Evolutionary conservation across 176 grass and related monocot genomes (phyloP).

Genomic region (Hyparrhenia diplandra): DNA sequence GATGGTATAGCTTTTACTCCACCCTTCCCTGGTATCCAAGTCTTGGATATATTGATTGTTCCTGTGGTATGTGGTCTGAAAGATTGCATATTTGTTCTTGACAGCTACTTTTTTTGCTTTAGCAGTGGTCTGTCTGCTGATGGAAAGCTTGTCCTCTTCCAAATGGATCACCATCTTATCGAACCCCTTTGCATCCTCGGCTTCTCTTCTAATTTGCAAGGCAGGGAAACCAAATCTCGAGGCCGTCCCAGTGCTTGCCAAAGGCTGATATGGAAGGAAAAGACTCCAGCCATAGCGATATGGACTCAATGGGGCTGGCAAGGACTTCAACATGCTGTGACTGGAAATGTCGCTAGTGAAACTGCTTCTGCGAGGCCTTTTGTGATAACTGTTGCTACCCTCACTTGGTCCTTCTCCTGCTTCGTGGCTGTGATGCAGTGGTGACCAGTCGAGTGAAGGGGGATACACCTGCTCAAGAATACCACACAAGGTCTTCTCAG

Average conservation of each 20-base stretch:
- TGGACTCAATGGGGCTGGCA: background rate
- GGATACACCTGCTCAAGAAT: constrained; percentile 31
- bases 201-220: constrained; percentile 38
- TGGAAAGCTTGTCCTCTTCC: background rate
- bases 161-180: constrained; percentile 43
- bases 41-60: constrained; percentile 12
- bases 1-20: too few relatives aligned
- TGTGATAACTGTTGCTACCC: constrained; percentile 3
- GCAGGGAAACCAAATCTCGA: background rate
- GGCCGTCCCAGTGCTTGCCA: background rate
- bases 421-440: background rate
- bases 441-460: background rate
- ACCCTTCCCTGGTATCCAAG: too few relatives aligned
- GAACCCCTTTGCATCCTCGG: constrained; percentile 34
- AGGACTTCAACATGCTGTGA: background rate
- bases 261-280: background rate
- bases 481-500: constrained; percentile 39
- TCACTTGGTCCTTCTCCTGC: background rate
- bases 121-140: background rate
- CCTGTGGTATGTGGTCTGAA: too few relatives aligned
- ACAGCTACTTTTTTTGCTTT: background rate
- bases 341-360: background rate
- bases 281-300: background rate
- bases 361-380: background rate
- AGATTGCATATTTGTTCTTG: constrained; percentile 14